These are phyloP conservation scores for Breynia disticha DNA, from an alignment of 441 rosid species.

Conservation along the genomic window DNA sequence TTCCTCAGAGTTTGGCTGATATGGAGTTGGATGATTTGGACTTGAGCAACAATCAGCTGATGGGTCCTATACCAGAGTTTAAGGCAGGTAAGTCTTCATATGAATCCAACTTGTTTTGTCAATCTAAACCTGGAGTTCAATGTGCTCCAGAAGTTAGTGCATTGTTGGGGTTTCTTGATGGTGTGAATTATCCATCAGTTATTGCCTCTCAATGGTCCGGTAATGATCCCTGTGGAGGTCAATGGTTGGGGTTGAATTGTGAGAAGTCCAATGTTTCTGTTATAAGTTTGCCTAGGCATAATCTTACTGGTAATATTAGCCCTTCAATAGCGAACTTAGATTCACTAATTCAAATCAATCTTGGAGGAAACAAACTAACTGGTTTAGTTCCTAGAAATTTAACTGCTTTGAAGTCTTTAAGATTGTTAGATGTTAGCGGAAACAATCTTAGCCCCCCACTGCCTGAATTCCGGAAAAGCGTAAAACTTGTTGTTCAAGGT, in stretches of 20 bases:
- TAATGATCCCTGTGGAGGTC: slow-evolving; percentile 48
- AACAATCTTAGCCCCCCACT: slow-evolving; percentile 40
- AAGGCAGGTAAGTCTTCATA: slow-evolving; percentile 26
- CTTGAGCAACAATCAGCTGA: slow-evolving; percentile 39
- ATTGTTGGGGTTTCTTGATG: slow-evolving; percentile 34
- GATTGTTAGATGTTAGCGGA: slow-evolving; percentile 35
- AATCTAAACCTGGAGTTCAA: slow-evolving; percentile 27
- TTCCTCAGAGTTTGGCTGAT: slow-evolving; percentile 39
- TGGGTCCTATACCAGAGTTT: slow-evolving; percentile 47
- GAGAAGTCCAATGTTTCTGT: slow-evolving; percentile 20
- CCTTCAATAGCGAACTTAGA: slow-evolving; percentile 30
- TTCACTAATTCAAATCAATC: slow-evolving; percentile 34
- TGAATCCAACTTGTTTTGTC: slow-evolving; percentile 42
- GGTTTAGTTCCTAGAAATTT: slow-evolving; percentile 44
- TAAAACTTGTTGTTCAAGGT: slow-evolving; percentile 34
- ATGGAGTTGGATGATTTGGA: slow-evolving; percentile 27
- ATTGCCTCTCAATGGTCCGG: slow-evolving; percentile 53
- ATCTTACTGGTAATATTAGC: slow-evolving; percentile 39
- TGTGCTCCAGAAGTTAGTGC: slow-evolving; percentile 43
- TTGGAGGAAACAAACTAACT: slow-evolving; percentile 30
- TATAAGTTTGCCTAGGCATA: slow-evolving; percentile 41
- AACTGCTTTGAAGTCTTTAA: slow-evolving; percentile 34
- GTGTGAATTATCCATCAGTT: slow-evolving; percentile 36
- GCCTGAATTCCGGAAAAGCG: slow-evolving; percentile 29
- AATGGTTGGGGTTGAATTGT: slow-evolving; percentile 52